These are phyloP conservation scores for Septoria linicola DNA, from an alignment of 2,329 filamentous ascomycete genomes.

Conservation along the genomic window DNA sequence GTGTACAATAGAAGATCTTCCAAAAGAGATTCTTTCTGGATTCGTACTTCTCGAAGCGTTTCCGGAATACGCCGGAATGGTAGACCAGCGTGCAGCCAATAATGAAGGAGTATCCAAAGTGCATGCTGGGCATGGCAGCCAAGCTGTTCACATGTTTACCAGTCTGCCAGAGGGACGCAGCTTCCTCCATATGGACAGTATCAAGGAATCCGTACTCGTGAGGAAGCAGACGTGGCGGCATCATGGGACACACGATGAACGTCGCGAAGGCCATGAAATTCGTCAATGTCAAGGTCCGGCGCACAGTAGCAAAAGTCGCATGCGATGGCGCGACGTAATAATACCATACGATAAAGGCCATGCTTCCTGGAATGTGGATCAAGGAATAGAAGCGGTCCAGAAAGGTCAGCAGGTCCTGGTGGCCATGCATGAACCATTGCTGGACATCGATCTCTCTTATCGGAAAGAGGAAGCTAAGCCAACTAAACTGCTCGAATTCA, in stretches of 20 bases:
- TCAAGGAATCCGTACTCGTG: conserved; percentile 45
- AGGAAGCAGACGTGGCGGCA: conserved; percentile 51
- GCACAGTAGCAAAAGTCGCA: conserved; percentile 42
- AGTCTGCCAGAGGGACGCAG: conserved; percentile 45
- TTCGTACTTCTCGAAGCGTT: conserved; percentile 45
- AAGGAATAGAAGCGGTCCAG: conserved; percentile 59
- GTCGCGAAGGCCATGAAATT: conserved; percentile 53
- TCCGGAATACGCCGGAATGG: conserved; percentile 46
- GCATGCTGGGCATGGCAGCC: conserved; percentile 50
- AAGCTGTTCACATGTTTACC: conserved; percentile 48
- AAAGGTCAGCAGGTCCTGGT: conserved; percentile 54
- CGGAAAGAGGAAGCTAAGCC: conserved; percentile 53
- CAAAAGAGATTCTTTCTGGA: conserved; percentile 43
- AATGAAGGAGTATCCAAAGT: conserved; percentile 54
- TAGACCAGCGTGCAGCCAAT: conserved; percentile 52
- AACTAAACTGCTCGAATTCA: conserved; percentile 53
- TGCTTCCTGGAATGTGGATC: conserved; percentile 61
- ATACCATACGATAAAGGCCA: conserved; percentile 53
- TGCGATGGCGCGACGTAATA: conserved; percentile 57
- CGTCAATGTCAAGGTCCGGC: conserved; percentile 47
- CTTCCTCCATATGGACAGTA: conserved; percentile 46
- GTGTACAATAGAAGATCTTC: conserved; percentile 46
- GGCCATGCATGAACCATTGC: conserved; percentile 57
- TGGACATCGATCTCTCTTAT: conserved; percentile 54
- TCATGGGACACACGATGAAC: conserved; percentile 52